phyloP scores from a whole-genome alignment of 2,329 filamentous ascomycete species.

The Diaporthe eres region DNA sequence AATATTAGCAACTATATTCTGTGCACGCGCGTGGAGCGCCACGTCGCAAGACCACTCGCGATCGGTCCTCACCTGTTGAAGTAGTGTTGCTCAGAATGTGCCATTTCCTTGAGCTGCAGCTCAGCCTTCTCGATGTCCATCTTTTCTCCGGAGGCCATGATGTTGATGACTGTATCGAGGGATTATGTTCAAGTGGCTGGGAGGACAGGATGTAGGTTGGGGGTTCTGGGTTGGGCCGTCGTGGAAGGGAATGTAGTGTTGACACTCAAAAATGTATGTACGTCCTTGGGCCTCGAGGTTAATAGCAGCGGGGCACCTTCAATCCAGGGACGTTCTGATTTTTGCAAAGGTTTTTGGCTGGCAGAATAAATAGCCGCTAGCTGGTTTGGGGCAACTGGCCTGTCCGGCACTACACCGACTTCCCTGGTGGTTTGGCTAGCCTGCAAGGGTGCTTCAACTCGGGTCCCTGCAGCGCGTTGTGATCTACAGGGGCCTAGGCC shows the following conservation, averaged over 20 bases:
- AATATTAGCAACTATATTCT: conserved; percentile 8
- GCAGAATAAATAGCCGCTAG: conserved; percentile 23
- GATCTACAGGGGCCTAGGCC: conserved; percentile 15
- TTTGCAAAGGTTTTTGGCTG: conserved; percentile 34
- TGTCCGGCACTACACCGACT: conserved; percentile 9
- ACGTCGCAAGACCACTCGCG: conserved; percentile 29
- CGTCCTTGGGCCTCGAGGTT: conserved; percentile 2
- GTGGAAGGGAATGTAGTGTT: neutral
- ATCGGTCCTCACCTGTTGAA: conserved; percentile 85
- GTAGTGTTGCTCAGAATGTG: conserved; percentile 98
- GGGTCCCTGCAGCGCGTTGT: conserved; percentile 1
- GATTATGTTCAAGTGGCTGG: neutral
- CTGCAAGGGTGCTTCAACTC: neutral
- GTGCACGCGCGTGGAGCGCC: neutral
- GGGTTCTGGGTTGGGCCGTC: neutral
- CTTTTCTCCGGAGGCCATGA: conserved; percentile 62
- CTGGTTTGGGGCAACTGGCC: neutral
- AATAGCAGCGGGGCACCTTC: conserved; percentile 12
- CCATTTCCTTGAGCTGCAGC: conserved; percentile 78
- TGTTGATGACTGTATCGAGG: neutral
- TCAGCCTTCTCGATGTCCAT: conserved; percentile 74
- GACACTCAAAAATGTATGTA: neutral
- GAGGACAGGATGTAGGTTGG: neutral
- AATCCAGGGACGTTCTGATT: conserved; percentile 32
- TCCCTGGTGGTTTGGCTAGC: neutral